These are phyloP conservation scores for Aspergillus melleus DNA, from an alignment of 2,329 filamentous ascomycete species.

Conservation along the genomic window DNA sequence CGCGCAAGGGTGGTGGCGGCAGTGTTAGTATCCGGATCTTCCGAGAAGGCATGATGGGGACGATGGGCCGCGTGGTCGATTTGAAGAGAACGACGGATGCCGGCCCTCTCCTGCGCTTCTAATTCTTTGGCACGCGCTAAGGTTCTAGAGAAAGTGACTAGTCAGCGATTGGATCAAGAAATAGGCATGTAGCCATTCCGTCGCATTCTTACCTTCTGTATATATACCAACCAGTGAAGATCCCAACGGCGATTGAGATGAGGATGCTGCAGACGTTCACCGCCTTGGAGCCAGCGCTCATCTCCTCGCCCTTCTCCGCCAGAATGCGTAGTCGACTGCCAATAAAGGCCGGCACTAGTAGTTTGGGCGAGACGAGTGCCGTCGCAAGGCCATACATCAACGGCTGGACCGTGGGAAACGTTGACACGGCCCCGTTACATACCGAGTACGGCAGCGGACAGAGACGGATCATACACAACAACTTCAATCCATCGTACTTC, in stretches of 20 bases:
- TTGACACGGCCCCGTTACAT: conserved; percentile 91
- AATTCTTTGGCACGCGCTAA: conserved; percentile 50
- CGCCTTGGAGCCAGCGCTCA: conserved; percentile 74
- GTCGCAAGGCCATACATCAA: conserved; percentile 78
- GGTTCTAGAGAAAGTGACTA: conserved; percentile 33
- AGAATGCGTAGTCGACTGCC: conserved; percentile 79
- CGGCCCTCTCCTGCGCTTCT: conserved; percentile 48
- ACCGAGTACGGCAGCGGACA: conserved; percentile 91
- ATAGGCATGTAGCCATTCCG: neutral
- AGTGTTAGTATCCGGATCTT: conserved; percentile 42
- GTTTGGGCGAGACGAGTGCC: conserved; percentile 76
- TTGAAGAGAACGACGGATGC: conserved; percentile 36
- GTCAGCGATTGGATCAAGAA: conserved; percentile 4
- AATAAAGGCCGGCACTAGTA: conserved; percentile 90
- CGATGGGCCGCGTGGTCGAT: conserved; percentile 37
- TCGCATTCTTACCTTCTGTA: conserved; percentile 60
- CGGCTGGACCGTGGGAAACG: conserved; percentile 83
- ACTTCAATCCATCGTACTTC: conserved; percentile 83
- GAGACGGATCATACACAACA: conserved; percentile 87
- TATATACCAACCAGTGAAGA: conserved; percentile 78
- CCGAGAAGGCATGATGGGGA: conserved; percentile 34
- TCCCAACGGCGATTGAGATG: conserved; percentile 69
- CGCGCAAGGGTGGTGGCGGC: conserved; percentile 41
- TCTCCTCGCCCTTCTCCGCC: conserved; percentile 78
- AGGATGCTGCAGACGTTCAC: conserved; percentile 83